Base-by-base conservation (phyloP, 2,329 filamentous ascomycete genomes). In the Fusarium metavorans region DNA sequence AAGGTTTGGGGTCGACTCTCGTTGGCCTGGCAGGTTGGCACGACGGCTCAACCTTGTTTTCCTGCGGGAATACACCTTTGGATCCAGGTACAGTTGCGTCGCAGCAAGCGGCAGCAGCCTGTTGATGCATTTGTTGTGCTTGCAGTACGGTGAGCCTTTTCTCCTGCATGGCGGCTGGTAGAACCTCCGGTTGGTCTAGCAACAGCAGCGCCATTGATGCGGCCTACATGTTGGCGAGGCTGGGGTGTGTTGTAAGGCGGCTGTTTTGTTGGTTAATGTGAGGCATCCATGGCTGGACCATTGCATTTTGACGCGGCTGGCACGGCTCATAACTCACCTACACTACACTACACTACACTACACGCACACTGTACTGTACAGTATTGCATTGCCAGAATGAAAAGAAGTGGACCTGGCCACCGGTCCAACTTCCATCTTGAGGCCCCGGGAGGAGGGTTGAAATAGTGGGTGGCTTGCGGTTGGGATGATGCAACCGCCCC, bases 401-500 rank as follows among this genome's bases (percentile, higher is more conserved):
- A 20, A 20, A 30, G 5, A 54, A 54, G 50, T 73, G 71, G 71
- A 74, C 63, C 71, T 71, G 71, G 39, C 57, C 67, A 68, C 71
- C 71, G 71, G 71, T 58, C 68, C 67, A 73, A 73, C 64, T 73
- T 73, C 71, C 71, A 74, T 60, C 61, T 73, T 68, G 67, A 73
- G 71, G 71, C 63, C 71, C 57, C 37, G 25, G 57, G 39, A 59
- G 43, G 54, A 65, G 56, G 54, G 43, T 64, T 60, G 52, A 71
- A 66, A 66, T 48, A 71, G 69, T 71, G 69, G 68, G 70, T 71
- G 70, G 68, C 58, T 72, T 71, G 70, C 66, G 61, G 65, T 74
- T 74, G 61, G 72, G 72, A 72, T 74, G 72, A 75, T 74, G 72
- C 72, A 75, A 74, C 72, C 72, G 72, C 72, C 72, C 72, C 72